These are phyloP conservation scores for Ephemerocybe angulata DNA, from an alignment of 768 basidiomycete genomes.

Conservation along the genomic window DNA sequence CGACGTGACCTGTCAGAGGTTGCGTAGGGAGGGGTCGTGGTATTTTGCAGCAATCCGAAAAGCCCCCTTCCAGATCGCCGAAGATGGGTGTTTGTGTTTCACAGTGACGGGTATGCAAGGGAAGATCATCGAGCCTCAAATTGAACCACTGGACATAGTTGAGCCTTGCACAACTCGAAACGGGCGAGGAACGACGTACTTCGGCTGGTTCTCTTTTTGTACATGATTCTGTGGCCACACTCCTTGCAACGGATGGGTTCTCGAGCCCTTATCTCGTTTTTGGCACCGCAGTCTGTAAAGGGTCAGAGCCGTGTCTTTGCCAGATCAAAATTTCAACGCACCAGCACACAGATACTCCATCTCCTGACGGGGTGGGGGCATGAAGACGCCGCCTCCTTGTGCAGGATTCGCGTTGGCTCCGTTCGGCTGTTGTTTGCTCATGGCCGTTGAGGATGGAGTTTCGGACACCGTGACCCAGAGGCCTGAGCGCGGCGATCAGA, in stretches of 20 bases:
- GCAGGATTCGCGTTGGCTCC: constrained; percentile 14
- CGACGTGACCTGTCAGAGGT: not conserved
- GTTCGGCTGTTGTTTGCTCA: constrained; percentile 25
- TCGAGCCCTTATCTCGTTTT: constrained; percentile 85
- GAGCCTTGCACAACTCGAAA: constrained; percentile 3
- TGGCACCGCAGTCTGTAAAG: constrained; percentile 78
- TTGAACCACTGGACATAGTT: constrained; percentile 59
- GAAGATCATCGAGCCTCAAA: constrained; percentile 72
- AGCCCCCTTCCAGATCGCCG: not conserved
- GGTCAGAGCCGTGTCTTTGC: constrained; percentile 2
- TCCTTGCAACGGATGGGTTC: constrained; percentile 96
- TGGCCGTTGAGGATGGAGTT: constrained; percentile 16
- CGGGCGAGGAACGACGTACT: constrained; percentile 53
- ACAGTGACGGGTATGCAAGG: constrained; percentile 8
- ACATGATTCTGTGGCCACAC: constrained; percentile 98
- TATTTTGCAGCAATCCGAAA: not conserved
- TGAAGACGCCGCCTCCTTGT: constrained; percentile 24
- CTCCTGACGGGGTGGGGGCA: constrained; percentile 46
- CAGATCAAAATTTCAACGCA: constrained; percentile 27
- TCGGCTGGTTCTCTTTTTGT: constrained; percentile 92
- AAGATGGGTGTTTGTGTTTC: not conserved
- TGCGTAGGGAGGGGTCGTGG: not conserved
- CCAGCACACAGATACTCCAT: constrained; percentile 91
- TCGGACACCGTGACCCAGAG: not conserved
- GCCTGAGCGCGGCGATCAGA: not conserved